A percentile compares a stretch with the other conserved stretches of the same genome.
Conservation (phyloP, 2,329 filamentous ascomycete genomes). For the Pyrenophora teres region DNA sequence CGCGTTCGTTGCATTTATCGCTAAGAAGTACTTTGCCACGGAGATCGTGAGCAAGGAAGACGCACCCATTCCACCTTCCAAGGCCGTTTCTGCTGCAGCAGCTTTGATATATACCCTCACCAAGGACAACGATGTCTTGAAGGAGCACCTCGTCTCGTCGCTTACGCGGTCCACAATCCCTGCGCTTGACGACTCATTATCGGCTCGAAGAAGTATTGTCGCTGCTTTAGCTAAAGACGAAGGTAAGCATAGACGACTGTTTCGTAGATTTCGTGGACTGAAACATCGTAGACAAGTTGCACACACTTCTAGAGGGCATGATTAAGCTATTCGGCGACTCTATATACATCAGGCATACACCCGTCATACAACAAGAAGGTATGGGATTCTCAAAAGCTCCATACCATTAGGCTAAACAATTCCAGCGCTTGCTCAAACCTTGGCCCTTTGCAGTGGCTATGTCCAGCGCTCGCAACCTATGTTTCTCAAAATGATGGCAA, state of each 20-base stretch:
- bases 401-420: slow-evolving; percentile 20
- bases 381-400: slow-evolving; percentile 9
- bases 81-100: slow-evolving; percentile 31
- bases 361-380: slow-evolving; percentile 89
- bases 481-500: slow-evolving; percentile 69
- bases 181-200: slow-evolving; percentile 35
- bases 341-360: slow-evolving; percentile 82
- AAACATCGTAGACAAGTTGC: slow-evolving; percentile 51
- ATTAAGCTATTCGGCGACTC: slow-evolving; percentile 80
- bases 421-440: slow-evolving; percentile 76
- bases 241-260: slow-evolving; percentile 40
- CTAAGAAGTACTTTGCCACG: slow-evolving; percentile 27
- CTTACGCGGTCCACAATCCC: slow-evolving; percentile 49
- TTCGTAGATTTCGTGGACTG: slow-evolving; percentile 6
- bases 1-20: slow-evolving; percentile 34
- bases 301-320: slow-evolving; percentile 67
- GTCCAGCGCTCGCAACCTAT: slow-evolving; percentile 69
- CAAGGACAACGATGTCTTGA: slow-evolving; percentile 34
- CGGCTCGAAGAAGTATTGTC: slow-evolving; percentile 46
- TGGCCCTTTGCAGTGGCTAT: slow-evolving; percentile 79
- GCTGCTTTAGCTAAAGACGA: slow-evolving; percentile 46
- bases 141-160: slow-evolving; percentile 36
- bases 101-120: slow-evolving; percentile 29
- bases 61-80: slow-evolving; percentile 17
- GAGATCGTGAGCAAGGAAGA: slow-evolving; percentile 17